Evolutionary conservation across 2,329 filamentous ascomycete species (phyloP), one percentile per base, ranked within the genome.

Genomic region (Aspergillus ochraceoroseus): DNA sequence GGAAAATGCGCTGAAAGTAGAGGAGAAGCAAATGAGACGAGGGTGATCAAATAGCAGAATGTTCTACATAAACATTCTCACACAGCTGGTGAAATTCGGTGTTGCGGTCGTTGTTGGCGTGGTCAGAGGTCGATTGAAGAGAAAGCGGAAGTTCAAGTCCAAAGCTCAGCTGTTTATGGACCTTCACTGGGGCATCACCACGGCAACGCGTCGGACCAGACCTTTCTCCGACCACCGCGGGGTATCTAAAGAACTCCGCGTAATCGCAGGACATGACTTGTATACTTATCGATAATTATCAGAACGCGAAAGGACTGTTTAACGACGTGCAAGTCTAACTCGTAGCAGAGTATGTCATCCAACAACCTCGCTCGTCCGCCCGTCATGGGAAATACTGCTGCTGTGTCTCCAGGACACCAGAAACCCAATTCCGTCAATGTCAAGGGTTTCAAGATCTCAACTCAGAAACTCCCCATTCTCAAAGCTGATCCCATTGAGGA

Each of bases 381-480:
- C 22, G 36, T 38, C 23, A 22, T 52, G 48, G 48, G 56, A 27
- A 67, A 74, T 56, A 74, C 80, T 55, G 70, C 72, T n/a, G 80
- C 72, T 55, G 76, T 78, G 8, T 70, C 69, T 31, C 67, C 76
- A 5, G 59, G 55, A 32, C 35, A 51, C 22, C 63, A 56, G 58
- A 71, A 54, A 65, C 77, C 50, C 6, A 67, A 70, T 33, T 75
- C 79, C 5, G 83, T 83, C 63, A 65, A 64, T 2, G 80, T 85
- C 55, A 73, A 75, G 49, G 75, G 74, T 56, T 94, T 90, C 72
- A 76, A 71, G 55, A 82, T 96, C 64, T 77, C 78, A 18, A 86
- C 86, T 39, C 84, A 87, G 61, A 95, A 95, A 71, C 81, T 92
- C 35, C 92, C 92, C 48, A 98, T 98, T 64, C 84, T 94, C 54